Percentiles rank a stretch among this genome's conserved stretches.
Conservation (phyloP, 1,284 basidiomycete genomes). For the Trichosporon sp. region DNA sequence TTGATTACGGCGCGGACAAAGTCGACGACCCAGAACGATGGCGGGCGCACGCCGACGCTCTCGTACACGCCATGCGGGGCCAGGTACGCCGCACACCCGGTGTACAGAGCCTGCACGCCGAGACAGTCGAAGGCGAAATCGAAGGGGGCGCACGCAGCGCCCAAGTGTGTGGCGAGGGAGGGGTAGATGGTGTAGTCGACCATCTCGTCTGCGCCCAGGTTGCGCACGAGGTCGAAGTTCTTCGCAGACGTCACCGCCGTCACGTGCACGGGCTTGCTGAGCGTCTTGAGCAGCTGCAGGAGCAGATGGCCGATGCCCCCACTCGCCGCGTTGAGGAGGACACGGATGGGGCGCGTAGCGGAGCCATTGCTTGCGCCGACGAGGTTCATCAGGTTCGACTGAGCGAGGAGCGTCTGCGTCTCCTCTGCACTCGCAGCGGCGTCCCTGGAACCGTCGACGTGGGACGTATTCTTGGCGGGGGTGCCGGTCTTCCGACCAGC, state of each 20-base stretch:
- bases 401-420: not conserved
- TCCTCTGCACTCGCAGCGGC: not conserved
- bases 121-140: conserved; percentile 27
- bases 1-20: conserved; percentile 23
- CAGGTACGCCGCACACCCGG: conserved; percentile 24
- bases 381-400: not conserved
- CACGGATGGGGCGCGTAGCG: not conserved
- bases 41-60: conserved; percentile 36
- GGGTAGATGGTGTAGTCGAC: conserved; percentile 65
- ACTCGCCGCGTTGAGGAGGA: conserved; percentile 26
- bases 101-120: conserved; percentile 45
- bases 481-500: not conserved
- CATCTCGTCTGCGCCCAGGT: conserved; percentile 59
- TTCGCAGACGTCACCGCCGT: conserved; percentile 63
- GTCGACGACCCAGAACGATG: conserved; percentile 18
- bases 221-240: conserved; percentile 60
- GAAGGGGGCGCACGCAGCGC: conserved; percentile 13
- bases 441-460: not conserved
- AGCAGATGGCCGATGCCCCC: conserved; percentile 66
- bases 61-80: conserved; percentile 20
- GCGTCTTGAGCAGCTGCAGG: conserved; percentile 60
- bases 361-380: not conserved
- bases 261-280: conserved; percentile 62
- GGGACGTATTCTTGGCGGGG: not conserved
- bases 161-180: conserved; percentile 29